These are phyloP conservation scores for Xenoacremonium recifei DNA, from an alignment of 2,329 filamentous ascomycete genomes.

Conservation along the genomic window DNA sequence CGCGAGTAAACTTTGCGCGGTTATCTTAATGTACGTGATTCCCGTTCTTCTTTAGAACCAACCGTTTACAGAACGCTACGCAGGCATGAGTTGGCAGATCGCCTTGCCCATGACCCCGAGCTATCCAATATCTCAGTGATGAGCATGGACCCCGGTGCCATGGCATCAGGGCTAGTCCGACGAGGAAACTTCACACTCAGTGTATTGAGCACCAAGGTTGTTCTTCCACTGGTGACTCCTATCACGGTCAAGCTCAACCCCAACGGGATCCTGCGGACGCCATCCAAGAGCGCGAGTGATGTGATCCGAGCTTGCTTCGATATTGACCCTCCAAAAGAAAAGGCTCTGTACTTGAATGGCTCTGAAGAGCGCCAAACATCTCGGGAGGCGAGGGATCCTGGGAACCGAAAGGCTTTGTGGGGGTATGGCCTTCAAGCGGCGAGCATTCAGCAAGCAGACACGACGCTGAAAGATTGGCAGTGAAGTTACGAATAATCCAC, in stretches of 20 bases:
- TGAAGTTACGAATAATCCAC: slow-evolving; percentile 10
- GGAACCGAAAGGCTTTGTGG: slow-evolving; percentile 32
- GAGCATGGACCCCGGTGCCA: slow-evolving; percentile 38
- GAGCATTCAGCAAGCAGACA: slow-evolving; percentile 24
- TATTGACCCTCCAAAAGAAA: slow-evolving; percentile 23
- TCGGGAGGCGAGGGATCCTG: slow-evolving; percentile 28
- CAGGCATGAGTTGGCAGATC: slow-evolving; percentile 34
- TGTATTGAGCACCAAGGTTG: slow-evolving; percentile 19
- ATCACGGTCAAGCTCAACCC: slow-evolving; percentile 24
- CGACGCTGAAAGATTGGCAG: slow-evolving; percentile 25
- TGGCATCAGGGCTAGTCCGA: slow-evolving; percentile 31
- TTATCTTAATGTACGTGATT: slow-evolving; percentile 33
- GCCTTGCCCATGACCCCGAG: slow-evolving; percentile 32
- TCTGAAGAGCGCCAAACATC: slow-evolving; percentile 25
- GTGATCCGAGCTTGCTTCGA: slow-evolving; percentile 31
- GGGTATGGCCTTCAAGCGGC: slow-evolving; percentile 25
- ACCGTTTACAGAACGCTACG: slow-evolving; percentile 9
- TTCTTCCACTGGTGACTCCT: slow-evolving; percentile 23
- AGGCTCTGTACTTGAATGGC: slow-evolving; percentile 34
- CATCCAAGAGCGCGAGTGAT: slow-evolving; percentile 33
- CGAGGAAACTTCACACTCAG: slow-evolving; percentile 23
- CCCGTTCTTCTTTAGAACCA: not conserved
- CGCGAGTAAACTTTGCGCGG: slow-evolving; percentile 36
- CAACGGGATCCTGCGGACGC: slow-evolving; percentile 29
- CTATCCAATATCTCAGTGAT: slow-evolving; percentile 35